Conservation (phyloP, 495 filamentous ascomycete species). For the Cenococcum geophilum region DNA sequence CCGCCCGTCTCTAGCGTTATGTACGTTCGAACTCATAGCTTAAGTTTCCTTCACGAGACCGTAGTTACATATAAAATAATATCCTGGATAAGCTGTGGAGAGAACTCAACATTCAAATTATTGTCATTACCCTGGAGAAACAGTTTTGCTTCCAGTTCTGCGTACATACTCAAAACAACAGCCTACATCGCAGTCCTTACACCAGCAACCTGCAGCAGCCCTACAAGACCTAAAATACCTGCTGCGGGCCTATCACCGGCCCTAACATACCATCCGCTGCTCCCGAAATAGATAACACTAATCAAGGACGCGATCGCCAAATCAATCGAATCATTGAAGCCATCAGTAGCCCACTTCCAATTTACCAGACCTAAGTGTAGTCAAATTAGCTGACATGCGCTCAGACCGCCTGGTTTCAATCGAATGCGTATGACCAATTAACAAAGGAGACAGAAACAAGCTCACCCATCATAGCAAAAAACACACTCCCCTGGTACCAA, state of each 20-base stretch:
- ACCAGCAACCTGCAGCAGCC: constrained; percentile 15
- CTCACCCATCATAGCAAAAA: constrained; percentile 25
- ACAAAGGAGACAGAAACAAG: neutral
- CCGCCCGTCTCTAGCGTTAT: no score
- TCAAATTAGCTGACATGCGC: neutral
- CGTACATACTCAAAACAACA: constrained; percentile 1
- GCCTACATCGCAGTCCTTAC: constrained; percentile 5
- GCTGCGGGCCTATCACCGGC: constrained; percentile 19
- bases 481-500: constrained; percentile 28
- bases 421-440: neutral
- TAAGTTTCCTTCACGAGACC: no score
- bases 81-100: no score
- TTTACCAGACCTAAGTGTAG: constrained; percentile 21
- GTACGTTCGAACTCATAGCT: no score
- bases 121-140: neutral
- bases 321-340: constrained; percentile 18
- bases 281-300: constrained; percentile 15
- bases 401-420: neutral
- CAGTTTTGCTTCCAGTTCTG: neutral
- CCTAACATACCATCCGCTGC: constrained; percentile 13
- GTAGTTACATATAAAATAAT: no score
- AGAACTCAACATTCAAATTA: neutral
- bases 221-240: constrained; percentile 11
- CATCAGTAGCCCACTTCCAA: constrained; percentile 23
- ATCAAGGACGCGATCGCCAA: constrained; percentile 17